Conservation (phyloP, 2,329 filamentous ascomycete genomes). For the Macrophomina tecta region DNA sequence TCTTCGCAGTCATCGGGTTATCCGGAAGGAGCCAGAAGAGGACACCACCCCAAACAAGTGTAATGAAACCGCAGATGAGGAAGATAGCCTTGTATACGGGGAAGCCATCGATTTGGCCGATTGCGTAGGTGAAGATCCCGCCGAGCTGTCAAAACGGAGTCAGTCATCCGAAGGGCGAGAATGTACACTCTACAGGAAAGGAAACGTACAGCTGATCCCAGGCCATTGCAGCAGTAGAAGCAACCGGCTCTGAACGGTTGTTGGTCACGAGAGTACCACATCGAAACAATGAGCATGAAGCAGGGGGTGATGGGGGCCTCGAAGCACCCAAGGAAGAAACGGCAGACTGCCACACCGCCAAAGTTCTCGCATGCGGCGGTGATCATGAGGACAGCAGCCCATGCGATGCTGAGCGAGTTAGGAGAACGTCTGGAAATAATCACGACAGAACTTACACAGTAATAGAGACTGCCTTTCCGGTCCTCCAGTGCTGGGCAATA, state of each 20-base stretch:
- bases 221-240: conserved; percentile 36
- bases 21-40: conserved; percentile 51
- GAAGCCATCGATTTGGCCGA: conserved; percentile 51
- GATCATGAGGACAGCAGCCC: conserved; percentile 34
- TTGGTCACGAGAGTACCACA: conserved; percentile 30
- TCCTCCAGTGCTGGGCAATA: conserved; percentile 42
- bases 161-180: not conserved
- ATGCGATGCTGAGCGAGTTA: conserved; percentile 29
- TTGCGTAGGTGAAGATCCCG: conserved; percentile 46
- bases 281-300: conserved; percentile 34
- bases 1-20: conserved; percentile 49
- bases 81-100: conserved; percentile 54
- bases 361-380: conserved; percentile 35
- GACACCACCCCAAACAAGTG: conserved; percentile 51
- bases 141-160: conserved; percentile 31
- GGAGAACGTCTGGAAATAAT: not conserved
- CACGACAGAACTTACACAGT: not conserved
- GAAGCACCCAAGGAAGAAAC: conserved; percentile 35
- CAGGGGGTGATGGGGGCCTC: conserved; percentile 34
- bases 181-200: too few species aligned
- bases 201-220: conserved; percentile 29
- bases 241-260: conserved; percentile 36
- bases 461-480: conserved; percentile 40
- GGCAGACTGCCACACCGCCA: conserved; percentile 32
- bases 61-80: conserved; percentile 53